A percentile compares a stretch with the other conserved stretches of the same genome.
Evolutionary conservation across 129 eudicot genomes (phyloP).

Genomic region (Centaurea solstitialis): DNA sequence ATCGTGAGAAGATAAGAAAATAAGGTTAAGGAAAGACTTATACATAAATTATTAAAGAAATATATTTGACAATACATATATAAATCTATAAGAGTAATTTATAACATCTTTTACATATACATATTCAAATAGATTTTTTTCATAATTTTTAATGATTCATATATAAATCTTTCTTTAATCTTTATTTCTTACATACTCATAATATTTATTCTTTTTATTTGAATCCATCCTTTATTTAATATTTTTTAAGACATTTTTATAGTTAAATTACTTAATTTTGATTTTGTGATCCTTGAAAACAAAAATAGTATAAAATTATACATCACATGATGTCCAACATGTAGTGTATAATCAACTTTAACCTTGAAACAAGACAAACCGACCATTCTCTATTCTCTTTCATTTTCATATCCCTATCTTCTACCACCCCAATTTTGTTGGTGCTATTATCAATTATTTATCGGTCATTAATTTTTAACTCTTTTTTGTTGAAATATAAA

Average conservation of each 20-base stretch:
- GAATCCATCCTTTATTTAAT: background rate
- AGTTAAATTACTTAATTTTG: background rate
- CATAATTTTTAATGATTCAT: too few species aligned
- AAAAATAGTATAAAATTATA: background rate
- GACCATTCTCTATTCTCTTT: slow-evolving; percentile 27
- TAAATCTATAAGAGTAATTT: too few species aligned
- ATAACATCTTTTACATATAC: too few species aligned
- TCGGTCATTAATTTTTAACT: background rate
- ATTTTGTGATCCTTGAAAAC: background rate
- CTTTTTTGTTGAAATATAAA: background rate
- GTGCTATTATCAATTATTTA: slow-evolving; percentile 3
- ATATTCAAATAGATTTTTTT: too few species aligned
- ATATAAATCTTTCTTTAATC: too few species aligned
- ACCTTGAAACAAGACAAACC: slow-evolving; percentile 38
- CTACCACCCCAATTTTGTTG: slow-evolving; percentile 11
- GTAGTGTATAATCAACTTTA: slow-evolving; percentile 17
- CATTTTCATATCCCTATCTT: slow-evolving; percentile 23
- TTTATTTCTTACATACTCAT: too few species aligned
- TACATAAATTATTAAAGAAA: too few species aligned
- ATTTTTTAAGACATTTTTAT: background rate
- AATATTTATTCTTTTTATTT: background rate
- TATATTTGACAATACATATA: too few species aligned
- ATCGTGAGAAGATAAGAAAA: background rate
- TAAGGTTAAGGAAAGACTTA: too few species aligned
- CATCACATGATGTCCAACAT: slow-evolving; percentile 3